Conservation (phyloP, 2,329 filamentous ascomycete genomes). For the Colletotrichum gigasporum region DNA sequence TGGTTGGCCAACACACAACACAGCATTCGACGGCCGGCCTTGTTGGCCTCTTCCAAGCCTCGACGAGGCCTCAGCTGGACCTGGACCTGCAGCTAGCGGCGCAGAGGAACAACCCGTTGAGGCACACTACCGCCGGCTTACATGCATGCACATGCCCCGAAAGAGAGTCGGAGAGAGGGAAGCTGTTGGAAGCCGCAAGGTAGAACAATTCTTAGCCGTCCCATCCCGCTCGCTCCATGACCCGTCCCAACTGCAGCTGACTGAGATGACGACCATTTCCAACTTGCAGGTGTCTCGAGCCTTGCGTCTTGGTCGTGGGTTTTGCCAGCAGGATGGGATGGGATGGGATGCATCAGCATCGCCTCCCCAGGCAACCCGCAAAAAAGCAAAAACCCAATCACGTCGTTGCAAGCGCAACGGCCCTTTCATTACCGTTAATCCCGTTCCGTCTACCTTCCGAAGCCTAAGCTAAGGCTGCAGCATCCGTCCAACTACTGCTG, state of each 20-base stretch:
- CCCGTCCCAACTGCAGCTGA: background rate
- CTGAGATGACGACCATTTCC: background rate
- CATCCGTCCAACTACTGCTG: background rate
- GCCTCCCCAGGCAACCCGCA: background rate
- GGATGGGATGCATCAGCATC: background rate
- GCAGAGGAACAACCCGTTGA: background rate
- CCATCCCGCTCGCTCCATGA: background rate
- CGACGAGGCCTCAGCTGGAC: slow-evolving; percentile 10
- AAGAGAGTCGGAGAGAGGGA: background rate
- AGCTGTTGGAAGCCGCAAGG: background rate
- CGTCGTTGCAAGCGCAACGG: slow-evolving; percentile 1
- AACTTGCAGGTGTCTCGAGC: too few relatives aligned
- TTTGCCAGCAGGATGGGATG: background rate
- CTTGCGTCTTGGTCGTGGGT: background rate
- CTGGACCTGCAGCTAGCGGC: slow-evolving; percentile 6
- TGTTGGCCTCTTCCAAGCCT: background rate
- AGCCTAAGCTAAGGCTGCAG: background rate
- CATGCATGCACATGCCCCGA: background rate
- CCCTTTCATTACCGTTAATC: background rate
- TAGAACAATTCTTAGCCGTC: background rate
- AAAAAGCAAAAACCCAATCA: background rate
- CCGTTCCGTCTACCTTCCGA: background rate
- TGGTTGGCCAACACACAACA: background rate
- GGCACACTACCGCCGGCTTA: background rate
- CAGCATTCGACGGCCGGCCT: background rate